These are phyloP conservation scores for Tulasnella sp. DNA, from an alignment of 768 basidiomycete species.

Conservation along the genomic window DNA sequence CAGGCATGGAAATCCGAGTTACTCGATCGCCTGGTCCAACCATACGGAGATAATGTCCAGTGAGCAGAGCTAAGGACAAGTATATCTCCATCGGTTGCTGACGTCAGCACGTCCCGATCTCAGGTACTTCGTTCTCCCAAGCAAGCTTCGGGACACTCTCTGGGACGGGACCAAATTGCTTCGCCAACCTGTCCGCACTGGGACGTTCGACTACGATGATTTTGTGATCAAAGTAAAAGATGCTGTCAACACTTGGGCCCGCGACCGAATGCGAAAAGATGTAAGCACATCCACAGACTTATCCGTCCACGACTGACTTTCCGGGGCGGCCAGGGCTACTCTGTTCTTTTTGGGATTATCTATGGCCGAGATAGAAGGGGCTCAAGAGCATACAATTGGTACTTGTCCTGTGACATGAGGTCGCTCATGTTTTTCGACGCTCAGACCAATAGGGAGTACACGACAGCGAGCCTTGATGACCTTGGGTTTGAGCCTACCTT, in stretches of 20 bases:
- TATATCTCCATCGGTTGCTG: not conserved
- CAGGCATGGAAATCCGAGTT: not conserved
- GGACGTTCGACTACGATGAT: constrained; percentile 4
- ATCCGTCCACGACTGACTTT: not conserved
- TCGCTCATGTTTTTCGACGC: constrained; percentile 13
- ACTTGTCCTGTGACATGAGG: not conserved
- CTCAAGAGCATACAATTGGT: constrained; percentile 18
- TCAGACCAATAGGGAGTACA: constrained; percentile 1
- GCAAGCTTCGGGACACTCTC: not conserved
- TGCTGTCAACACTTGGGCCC: not conserved
- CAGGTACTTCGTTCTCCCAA: constrained; percentile 10
- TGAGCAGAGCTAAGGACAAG: not conserved
- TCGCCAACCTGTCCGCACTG: not conserved
- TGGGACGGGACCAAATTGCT: not conserved
- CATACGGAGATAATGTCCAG: not conserved
- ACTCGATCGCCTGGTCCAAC: not conserved
- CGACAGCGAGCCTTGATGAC: not conserved
- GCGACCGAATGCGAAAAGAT: not conserved
- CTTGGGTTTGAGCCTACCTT: not conserved
- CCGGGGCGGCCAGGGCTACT: not conserved
- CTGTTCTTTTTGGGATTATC: constrained; percentile 10
- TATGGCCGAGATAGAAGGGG: not conserved
- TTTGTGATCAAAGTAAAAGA: constrained; percentile 12
- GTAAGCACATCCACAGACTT: not conserved
- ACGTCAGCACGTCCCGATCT: not conserved